Evolutionary conservation across 805 yeast genomes (phyloP), one percentile per base, ranked within the genome.

Genomic region (Barnettozyma sp.): DNA sequence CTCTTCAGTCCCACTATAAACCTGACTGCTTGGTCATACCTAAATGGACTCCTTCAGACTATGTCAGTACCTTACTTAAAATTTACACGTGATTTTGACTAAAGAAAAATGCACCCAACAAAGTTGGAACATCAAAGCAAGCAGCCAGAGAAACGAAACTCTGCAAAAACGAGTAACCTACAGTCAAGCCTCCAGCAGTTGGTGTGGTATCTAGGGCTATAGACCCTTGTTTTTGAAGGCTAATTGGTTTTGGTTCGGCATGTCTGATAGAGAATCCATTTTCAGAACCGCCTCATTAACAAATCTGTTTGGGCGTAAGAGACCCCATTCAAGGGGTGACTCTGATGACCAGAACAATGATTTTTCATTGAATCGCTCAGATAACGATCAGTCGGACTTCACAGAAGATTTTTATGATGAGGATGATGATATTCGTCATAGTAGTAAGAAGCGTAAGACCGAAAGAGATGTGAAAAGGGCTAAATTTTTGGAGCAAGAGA

Each of bases 401-500:
- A 29, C n/a, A 16, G n/a, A n/a, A 6, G 32, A 29, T 8, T 22
- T 22, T 22, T 34, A 31, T 11, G 34, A 33, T 8, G 46, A 42
- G 2, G 37, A 44, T 2, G 44, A 39, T 8, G 16, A 21, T 9
- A 27, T 24, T 8, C 33, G 27, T 2, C 40, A 35, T n/a, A 28
- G 22, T 9, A 36, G 26, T 16, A 52, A 52, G 38, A 52, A 44
- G 32, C 44, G 50, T 19, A 50, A 52, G 28, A 48, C 53, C 3
- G 53, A 47, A 13, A 30, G 40, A 12, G 56, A 52, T 12, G 49
- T 50, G 8, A 41, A 47, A 16, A 46, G 50, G 25, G 54, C 48
- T 5, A 16, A 43, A 22, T 56, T 59, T 33, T 45, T 52, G 31
- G 67, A 63, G 32, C 58, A 63, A 20, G 95, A 86, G 53, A 62